Base-by-base conservation (phyloP, 1,284 basidiomycete species). In the Sphaerobolus stellatus region DNA sequence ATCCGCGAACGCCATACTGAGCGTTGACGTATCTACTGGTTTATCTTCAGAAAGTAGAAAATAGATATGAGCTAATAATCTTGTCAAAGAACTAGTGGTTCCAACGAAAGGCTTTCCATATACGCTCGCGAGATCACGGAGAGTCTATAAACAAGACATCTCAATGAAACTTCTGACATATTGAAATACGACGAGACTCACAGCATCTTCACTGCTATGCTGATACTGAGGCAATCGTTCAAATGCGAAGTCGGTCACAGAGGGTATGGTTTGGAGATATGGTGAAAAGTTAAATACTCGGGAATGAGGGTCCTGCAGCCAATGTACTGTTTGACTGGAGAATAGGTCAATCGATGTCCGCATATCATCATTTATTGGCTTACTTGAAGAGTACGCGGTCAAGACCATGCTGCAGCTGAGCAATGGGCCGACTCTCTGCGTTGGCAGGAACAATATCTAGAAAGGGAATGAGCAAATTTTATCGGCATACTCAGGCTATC, bases 51-150 rank as follows among this genome's bases (percentile, higher is more conserved):
- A 85, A 29, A 94, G 74, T 2, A 93, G 76, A 66, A 94, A 94
- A 69, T 98, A 98, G 38, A 95, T 85, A 55, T 98, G 94, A 48
- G 83, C 81, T 34, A 98, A 76, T 56, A 95, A 82, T 30, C 88
- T 84, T 0, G 92, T 90, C 57, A 97, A 73, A 9, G 92, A 95
- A n/a, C 93, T 96, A 0, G 96, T 99, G 8, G 92, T 95, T 1
- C 96, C 96, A 16, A 83, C 82, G 67, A 90, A 98, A 36, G 67
- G 75, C 41, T 83, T 80, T 0, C 76, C 68, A 56, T 90, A 77
- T 34, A 70, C 68, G 60, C 80, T 75, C 1, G 90, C 88, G 14
- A 97, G 71, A 3, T 69, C 65, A 54, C 79, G 75, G 5, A 98
- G 73, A 56, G 90, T 85, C 85, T 91, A 48, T 33, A 18, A 29